A percentile compares a stretch with the other conserved stretches of the same genome.
Evolutionary conservation across 495 filamentous ascomycete species (phyloP).

Genomic region (Talaromyces borbonicus): DNA sequence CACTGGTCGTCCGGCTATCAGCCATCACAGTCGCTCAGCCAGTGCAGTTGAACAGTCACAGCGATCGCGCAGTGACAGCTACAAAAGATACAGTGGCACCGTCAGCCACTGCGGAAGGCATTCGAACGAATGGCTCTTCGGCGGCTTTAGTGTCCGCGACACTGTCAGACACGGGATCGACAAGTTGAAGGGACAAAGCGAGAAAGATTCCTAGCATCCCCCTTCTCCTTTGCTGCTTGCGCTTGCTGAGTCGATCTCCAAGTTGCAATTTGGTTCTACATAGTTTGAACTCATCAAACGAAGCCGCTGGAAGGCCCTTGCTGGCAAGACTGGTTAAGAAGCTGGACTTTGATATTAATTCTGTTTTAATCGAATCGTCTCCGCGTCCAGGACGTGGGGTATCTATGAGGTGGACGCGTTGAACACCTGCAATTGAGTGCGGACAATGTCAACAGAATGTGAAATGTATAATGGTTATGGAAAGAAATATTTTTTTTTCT

Average conservation of each 20-base stretch:
- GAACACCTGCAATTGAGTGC: too few species aligned
- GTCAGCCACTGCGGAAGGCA: conserved; percentile 38
- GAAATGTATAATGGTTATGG: too few species aligned
- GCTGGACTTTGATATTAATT: conserved; percentile 4
- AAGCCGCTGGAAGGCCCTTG: conserved; percentile 2
- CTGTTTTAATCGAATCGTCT: neutral
- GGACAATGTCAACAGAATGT: too few species aligned
- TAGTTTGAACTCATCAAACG: neutral
- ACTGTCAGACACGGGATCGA: conserved; percentile 37
- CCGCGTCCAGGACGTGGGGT: neutral
- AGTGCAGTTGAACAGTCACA: neutral
- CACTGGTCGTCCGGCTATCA: neutral
- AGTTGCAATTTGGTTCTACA: neutral
- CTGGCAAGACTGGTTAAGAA: neutral
- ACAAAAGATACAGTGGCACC: conserved; percentile 32
- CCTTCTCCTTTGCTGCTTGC: neutral
- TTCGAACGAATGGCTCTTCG: conserved; percentile 42
- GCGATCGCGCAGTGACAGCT: conserved; percentile 23
- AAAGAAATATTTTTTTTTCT: too few species aligned
- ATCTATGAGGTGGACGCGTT: too few species aligned
- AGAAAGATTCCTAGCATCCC: neutral
- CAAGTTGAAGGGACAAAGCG: conserved; percentile 23
- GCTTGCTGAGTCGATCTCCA: too few species aligned
- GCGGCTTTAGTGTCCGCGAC: conserved; percentile 38
- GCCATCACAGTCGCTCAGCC: neutral